Evolutionary conservation across 2,329 filamentous ascomycete species (phyloP), one percentile per base, ranked within the genome.

Genomic region (Teratosphaeria gauchensis): DNA sequence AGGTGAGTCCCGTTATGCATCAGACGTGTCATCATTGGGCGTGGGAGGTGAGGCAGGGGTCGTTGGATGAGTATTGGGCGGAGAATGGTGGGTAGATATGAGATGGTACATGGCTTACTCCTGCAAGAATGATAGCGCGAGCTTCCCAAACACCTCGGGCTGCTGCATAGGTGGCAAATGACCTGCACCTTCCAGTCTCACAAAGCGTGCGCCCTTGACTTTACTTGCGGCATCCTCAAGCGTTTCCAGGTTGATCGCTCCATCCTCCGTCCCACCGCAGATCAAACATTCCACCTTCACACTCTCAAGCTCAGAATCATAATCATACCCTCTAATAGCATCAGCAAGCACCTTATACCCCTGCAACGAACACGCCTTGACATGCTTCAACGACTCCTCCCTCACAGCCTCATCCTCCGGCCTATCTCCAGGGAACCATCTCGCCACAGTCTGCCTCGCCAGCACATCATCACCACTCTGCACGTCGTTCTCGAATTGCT

Each of bases 21-120:
- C 80, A 82, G 72, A 82, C 80, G 5, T 82, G 80, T 61, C 78
- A 80, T 65, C 80, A 83, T 64, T 82, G 79, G 80, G 80, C 77
- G 0, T 81, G 75, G 66, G 78, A 81, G 66, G 74, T 80, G 3
- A 71, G 77, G 42, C 79, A 82, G 67, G 74, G 77, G 57, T 74
- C 75, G 56, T 61, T 82, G 61, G 79, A 82, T 69, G 71, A 71
- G 52, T 79, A 74, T 53, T 82, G 78, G 80, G 66, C 62, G 54
- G 31, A 28, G 33, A 14, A 16, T 48, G 54, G 54, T 3, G 31
- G 54, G 3, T 32, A 21, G 31, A 11, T 11, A 28, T 28, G 4
- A 30, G 2, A 2, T 30, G 19, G 48, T 52, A n/a, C 4, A 28
- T 28, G 24, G 24, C 8, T 32, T 21, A 30, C 7, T 42, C 53